These are phyloP conservation scores for Biscogniauxia sp. DNA, from an alignment of 2,329 filamentous ascomycete genomes.

Conservation along the genomic window DNA sequence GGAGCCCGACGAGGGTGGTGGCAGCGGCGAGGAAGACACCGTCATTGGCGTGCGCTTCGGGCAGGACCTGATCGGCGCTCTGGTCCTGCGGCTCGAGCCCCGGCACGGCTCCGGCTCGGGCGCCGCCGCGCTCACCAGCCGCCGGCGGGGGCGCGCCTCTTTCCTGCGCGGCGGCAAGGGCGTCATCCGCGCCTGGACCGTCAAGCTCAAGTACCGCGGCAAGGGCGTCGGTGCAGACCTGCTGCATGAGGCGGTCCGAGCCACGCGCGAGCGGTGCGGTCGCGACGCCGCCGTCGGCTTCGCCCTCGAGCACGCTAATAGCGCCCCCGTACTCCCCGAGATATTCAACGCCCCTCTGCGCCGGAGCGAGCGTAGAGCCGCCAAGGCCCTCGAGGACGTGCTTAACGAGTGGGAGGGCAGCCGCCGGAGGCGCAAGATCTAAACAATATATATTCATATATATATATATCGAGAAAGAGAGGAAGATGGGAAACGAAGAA, in stretches of 20 bases:
- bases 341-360: slow-evolving; percentile 63
- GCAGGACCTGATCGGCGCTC: slow-evolving; percentile 65
- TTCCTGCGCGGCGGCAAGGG: slow-evolving; percentile 59
- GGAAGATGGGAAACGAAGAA: no score
- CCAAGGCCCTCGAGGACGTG: slow-evolving; percentile 50
- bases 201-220: slow-evolving; percentile 64
- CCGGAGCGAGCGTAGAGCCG: slow-evolving; percentile 56
- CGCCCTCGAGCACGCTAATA: slow-evolving; percentile 75
- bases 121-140: not conserved
- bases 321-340: slow-evolving; percentile 58
- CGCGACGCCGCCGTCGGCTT: slow-evolving; percentile 68
- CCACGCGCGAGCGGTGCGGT: slow-evolving; percentile 67
- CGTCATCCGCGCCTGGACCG: slow-evolving; percentile 81
- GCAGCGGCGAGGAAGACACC: slow-evolving; percentile 45
- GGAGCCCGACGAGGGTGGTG: slow-evolving; percentile 25
- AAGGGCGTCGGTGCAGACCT: slow-evolving; percentile 71
- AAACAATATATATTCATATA: not conserved
- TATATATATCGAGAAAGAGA: no score
- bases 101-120: not conserved
- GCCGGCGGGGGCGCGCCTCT: slow-evolving; percentile 29
- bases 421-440: not conserved
- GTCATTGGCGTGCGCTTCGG: slow-evolving; percentile 67
- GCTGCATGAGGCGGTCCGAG: slow-evolving; percentile 67
- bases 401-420: slow-evolving; percentile 47
- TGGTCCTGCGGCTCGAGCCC: slow-evolving; percentile 65